Evolutionary conservation across 768 basidiomycete species (phyloP).

Genomic region (Xerocomellus intermedius): DNA sequence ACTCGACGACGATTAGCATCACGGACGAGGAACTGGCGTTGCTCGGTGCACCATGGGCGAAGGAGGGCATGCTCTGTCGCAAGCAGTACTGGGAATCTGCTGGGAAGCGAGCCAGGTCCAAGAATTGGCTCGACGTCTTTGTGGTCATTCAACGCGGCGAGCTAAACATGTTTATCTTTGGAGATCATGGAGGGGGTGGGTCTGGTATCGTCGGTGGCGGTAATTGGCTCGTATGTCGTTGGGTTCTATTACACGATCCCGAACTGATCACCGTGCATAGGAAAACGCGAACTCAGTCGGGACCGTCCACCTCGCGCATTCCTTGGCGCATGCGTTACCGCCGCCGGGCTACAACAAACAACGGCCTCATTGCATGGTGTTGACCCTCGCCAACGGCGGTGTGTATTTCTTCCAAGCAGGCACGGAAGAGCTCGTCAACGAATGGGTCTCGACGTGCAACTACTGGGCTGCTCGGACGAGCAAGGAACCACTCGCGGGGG

Average conservation of each 20-base stretch:
- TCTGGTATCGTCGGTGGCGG: constrained; percentile 85
- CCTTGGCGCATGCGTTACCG: constrained; percentile 82
- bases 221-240: constrained; percentile 88
- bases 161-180: constrained; percentile 95
- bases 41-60: constrained; percentile 97
- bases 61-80: constrained; percentile 93
- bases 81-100: constrained; percentile 92
- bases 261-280: constrained; percentile 39
- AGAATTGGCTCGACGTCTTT: constrained; percentile 92
- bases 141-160: constrained; percentile 95
- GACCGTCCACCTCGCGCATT: constrained; percentile 81
- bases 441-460: constrained; percentile 99
- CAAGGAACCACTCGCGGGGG: constrained; percentile 92
- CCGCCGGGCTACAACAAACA: constrained; percentile 89
- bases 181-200: constrained; percentile 61
- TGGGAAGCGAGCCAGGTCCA: constrained; percentile 83
- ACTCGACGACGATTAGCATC: constrained; percentile 77
- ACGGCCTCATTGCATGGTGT: constrained; percentile 92
- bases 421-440: constrained; percentile 96
- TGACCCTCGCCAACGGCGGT: constrained; percentile 83
- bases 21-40: constrained; percentile 94
- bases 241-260: neutral
- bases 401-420: constrained; percentile 99
- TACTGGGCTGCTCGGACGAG: constrained; percentile 97
- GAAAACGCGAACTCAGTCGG: constrained; percentile 85